Evolutionary conservation across 306 rosid species (phyloP), one percentile per base, ranked within the genome.

Genomic region (Canavalia gladiata): DNA sequence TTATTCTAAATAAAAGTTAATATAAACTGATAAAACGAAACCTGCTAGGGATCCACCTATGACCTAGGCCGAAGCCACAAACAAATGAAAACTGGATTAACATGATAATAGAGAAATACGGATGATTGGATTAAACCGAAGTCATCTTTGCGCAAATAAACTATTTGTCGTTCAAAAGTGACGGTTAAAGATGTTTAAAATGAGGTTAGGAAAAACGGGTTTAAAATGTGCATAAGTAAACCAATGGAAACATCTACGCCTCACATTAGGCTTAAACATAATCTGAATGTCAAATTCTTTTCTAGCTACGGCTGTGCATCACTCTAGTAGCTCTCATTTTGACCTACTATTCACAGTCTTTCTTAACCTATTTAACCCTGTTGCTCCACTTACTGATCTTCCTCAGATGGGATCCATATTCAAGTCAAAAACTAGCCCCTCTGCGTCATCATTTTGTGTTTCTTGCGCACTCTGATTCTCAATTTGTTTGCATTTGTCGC

Each of bases 361-460:
- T 39, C 42, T 39, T 39, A 4, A 4, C 42, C 42, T 39, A 2
- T 39, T 39, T 39, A 39, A 39, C 42, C 3, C 42, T 39, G 42
- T 39, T 39, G 3, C 42, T 4, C 42, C 4, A 43, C 47, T 6
- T 37, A 47, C 3, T 11, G 13, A 1, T 72, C 64, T 65, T 65
- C 74, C 31, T 37, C 81, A 3, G 74, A 59, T 4, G 73, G 73
- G 73, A 11, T 37, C 39, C 43, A 50, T 6, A 59, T 77, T 77
- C 42, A 77, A 68, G 65, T 77, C 81, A 3, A 12, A 28, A 10
- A 65, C 2, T 5, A n/a, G 6, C 3, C 45, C n/a, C 18, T 37
- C 3, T 35, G 18, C 1, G 2, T n/a, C 28, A 28, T 74, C 10
- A n/a, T 25, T 5, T 39, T 55, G 39, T 9, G 41, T 8, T 41